A percentile compares a stretch with the other conserved stretches of the same genome.
These are phyloP conservation scores for Edaphochlamys debaryana DNA, from an alignment of 139 green algal species.

Conservation along the genomic window DNA sequence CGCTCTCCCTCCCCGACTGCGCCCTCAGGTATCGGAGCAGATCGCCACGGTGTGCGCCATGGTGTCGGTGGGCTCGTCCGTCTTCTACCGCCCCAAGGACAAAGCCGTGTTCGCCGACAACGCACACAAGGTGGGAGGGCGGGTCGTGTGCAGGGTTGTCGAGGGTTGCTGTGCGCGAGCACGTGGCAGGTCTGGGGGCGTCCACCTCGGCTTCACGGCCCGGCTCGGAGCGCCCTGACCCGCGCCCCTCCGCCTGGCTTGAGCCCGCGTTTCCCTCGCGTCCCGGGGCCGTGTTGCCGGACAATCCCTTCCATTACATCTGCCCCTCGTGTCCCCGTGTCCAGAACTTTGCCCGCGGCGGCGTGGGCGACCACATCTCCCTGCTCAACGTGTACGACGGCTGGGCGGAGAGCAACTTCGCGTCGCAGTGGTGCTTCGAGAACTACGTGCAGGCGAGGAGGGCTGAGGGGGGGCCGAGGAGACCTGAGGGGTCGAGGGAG, in stretches of 20 bases:
- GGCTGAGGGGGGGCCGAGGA: neutral
- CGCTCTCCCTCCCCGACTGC: neutral
- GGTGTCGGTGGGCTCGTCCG: slow-evolving; percentile 87
- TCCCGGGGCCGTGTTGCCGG: slow-evolving; percentile 88
- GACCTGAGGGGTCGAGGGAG: neutral
- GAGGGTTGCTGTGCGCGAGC: neutral
- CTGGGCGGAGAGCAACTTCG: slow-evolving; percentile 94
- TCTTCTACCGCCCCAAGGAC: slow-evolving; percentile 99
- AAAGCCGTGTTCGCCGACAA: slow-evolving; percentile 93
- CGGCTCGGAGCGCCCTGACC: too few species aligned
- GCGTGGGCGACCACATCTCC: slow-evolving; percentile 95
- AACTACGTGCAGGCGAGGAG: slow-evolving; percentile 92
- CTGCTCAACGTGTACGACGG: slow-evolving; percentile 83
- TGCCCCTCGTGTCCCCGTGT: too few species aligned
- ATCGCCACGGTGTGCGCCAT: slow-evolving; percentile 93
- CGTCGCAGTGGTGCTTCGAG: slow-evolving; percentile 94
- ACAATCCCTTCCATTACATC: slow-evolving; percentile 96
- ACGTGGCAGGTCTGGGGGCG: too few species aligned
- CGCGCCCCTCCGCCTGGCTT: too few species aligned
- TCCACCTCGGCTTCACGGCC: too few species aligned
- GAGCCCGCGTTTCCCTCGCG: too few species aligned
- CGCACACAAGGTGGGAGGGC: slow-evolving; percentile 82
- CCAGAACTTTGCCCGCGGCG: slow-evolving; percentile 88
- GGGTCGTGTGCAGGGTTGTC: neutral
- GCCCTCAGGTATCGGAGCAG: slow-evolving; percentile 69